Base-by-base conservation (phyloP, 2,329 filamentous ascomycete genomes). In the Alternaria brassicicola region DNA sequence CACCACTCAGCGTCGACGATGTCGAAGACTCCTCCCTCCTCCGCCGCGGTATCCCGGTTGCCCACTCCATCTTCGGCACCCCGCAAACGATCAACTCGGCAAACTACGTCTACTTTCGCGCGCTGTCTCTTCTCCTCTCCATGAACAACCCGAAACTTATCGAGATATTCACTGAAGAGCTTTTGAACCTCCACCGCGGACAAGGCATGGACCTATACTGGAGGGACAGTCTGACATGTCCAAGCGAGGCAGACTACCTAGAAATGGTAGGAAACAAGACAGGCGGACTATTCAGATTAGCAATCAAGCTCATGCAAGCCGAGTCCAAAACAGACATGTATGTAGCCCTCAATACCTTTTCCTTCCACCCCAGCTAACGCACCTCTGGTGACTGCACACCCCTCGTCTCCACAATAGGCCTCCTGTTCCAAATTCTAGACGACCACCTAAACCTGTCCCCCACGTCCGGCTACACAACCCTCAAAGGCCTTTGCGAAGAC, bases 401-500 rank as follows among this genome's bases (percentile, higher is more conserved):
- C 17, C 86, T 99, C 17, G 91, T 96, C 71, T 96, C 93, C 77
- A 82, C 92, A 30, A 86, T 96, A 57, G 92, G 92, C 30, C 86
- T 95, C 55, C 88, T 95, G 76, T 96, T 93, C 83, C 92, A 96
- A 78, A 95, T 96, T 79, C 87, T 91, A 68, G 91, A 94, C 81
- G 95, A 99, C 83, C 97, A 97, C 80, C 88, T 93, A 77, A 98
- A 98, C 76, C 87, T 99, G 41, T 78, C 77, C 52, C 75, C 80
- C 38, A 74, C 74, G 26, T 71, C 77, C 2, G 76, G 71, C 71
- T 97, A 97, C 82, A 88, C 88, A 35, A 83, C 89, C 64, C 94
- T 96, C 78, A 98, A 98, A 81, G 95, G 94, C 48, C 86, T 97
- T 67, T 96, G 92, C 78, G 94, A 98, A 81, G 95, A 98, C 78